Conservation (phyloP, 2,329 filamentous ascomycete genomes). For the Aaosphaeria pasadenensis region DNA sequence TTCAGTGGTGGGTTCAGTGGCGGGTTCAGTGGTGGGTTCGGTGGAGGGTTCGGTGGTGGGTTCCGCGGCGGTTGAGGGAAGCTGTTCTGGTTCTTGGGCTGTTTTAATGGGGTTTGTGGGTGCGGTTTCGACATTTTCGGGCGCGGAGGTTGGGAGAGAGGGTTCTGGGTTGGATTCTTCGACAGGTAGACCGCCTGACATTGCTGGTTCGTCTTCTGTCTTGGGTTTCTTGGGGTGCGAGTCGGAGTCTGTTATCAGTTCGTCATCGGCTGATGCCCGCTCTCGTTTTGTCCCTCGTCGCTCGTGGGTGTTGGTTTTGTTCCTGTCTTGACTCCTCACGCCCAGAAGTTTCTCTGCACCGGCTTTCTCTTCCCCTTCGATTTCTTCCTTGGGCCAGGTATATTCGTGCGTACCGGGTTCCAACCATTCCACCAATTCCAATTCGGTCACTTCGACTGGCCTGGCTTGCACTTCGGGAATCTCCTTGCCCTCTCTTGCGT, state of each 20-base stretch:
- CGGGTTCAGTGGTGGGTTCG: not conserved
- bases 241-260: conserved; percentile 8
- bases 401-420: conserved; percentile 78
- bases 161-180: not conserved
- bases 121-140: not conserved
- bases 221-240: conserved; percentile 17
- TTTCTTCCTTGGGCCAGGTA: conserved; percentile 77
- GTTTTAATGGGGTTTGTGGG: not conserved
- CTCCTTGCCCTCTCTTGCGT: conserved; percentile 83
- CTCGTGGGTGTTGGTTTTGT: conserved; percentile 25
- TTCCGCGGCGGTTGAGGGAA: not conserved
- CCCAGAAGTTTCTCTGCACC: conserved; percentile 67
- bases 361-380: conserved; percentile 69
- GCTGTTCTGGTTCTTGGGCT: not conserved
- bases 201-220: conserved; percentile 26
- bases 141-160: not conserved
- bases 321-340: conserved; percentile 30
- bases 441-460: conserved; percentile 70
- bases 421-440: conserved; percentile 81
- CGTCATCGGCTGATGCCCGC: conserved; percentile 14
- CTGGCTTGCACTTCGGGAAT: conserved; percentile 84
- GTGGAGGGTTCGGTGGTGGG: not conserved
- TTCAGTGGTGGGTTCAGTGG: not conserved
- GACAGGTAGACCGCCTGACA: conserved; percentile 30
- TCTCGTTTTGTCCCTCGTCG: conserved; percentile 18